Evolutionary conservation across 768 basidiomycete species (phyloP).

Genomic region (Pisolithus marmoratus): DNA sequence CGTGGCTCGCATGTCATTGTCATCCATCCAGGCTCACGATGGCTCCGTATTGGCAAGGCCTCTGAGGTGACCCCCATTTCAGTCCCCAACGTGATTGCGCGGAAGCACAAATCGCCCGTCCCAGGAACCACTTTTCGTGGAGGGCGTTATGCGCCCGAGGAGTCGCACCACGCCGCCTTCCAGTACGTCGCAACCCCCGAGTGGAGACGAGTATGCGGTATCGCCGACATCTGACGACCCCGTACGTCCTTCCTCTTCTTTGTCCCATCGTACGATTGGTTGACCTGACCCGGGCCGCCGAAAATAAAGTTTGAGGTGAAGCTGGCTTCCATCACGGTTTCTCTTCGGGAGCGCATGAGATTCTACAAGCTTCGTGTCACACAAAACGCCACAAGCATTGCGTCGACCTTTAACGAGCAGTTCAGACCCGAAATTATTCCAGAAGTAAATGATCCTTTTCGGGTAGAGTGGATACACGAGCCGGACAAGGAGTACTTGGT

Average conservation of each 20-base stretch:
- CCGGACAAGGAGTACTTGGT: conserved; percentile 44
- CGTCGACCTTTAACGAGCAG: conserved; percentile 74
- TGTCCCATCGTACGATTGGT: not conserved
- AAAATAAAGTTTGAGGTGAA: conserved; percentile 64
- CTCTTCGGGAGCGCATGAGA: conserved; percentile 76
- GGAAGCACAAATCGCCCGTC: conserved; percentile 46
- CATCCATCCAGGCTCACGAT: conserved; percentile 75
- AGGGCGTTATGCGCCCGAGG: conserved; percentile 52
- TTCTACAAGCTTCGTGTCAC: conserved; percentile 81
- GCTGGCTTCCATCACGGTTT: conserved; percentile 62
- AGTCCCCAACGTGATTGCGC: conserved; percentile 69
- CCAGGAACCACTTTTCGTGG: conserved; percentile 39
- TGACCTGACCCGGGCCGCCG: not conserved
- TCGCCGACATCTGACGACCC: conserved; percentile 51
- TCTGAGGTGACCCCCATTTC: conserved; percentile 69
- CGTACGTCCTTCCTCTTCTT: conserved; percentile 33
- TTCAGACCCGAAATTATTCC: conserved; percentile 83
- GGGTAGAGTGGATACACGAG: conserved; percentile 77
- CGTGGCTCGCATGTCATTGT: conserved; percentile 77
- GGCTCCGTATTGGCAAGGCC: conserved; percentile 67
- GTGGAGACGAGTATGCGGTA: conserved; percentile 49
- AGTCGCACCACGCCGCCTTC: conserved; percentile 18
- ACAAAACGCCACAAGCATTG: conserved; percentile 62
- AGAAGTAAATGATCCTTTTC: conserved; percentile 77
- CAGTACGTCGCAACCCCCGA: conserved; percentile 16